These are phyloP conservation scores for Solanum arcanum DNA, from an alignment of 257 asterid genomes.

Conservation along the genomic window DNA sequence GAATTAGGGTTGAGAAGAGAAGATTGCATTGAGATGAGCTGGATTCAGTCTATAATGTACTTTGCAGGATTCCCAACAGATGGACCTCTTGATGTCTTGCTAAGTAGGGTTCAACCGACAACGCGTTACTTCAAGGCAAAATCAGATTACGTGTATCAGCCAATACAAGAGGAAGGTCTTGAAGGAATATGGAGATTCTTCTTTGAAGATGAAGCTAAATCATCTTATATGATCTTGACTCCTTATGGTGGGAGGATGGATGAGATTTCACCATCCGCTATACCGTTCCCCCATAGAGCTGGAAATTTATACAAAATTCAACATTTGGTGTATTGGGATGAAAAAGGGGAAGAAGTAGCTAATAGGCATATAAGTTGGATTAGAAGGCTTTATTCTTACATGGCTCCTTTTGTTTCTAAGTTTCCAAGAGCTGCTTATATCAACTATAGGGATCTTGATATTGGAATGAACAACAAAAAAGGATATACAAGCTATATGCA, in stretches of 20 bases:
- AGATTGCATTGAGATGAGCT: not conserved
- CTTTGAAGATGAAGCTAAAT: not conserved
- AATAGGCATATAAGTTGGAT: constrained; percentile 1
- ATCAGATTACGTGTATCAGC: not conserved
- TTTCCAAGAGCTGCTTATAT: not conserved
- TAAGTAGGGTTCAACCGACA: not conserved
- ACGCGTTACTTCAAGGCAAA: not conserved
- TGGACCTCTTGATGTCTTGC: not conserved
- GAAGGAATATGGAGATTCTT: not conserved
- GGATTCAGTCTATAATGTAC: not conserved
- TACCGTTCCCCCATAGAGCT: not conserved
- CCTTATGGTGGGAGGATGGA: constrained; percentile 2
- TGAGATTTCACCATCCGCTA: not conserved
- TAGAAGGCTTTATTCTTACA: constrained; percentile 1
- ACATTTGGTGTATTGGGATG: not conserved
- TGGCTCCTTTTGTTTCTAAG: not conserved
- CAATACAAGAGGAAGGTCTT: not conserved
- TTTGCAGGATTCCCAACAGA: not conserved
- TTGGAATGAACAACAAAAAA: not conserved
- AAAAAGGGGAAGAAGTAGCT: not conserved
- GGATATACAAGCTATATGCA: not conserved
- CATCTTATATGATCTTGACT: not conserved
- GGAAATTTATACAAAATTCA: not conserved
- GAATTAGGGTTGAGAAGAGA: not conserved
- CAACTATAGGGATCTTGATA: constrained; percentile 5